phyloP scores from a whole-genome alignment of 805 yeast genomes.

The Isabelozyma gotoi region DNA sequence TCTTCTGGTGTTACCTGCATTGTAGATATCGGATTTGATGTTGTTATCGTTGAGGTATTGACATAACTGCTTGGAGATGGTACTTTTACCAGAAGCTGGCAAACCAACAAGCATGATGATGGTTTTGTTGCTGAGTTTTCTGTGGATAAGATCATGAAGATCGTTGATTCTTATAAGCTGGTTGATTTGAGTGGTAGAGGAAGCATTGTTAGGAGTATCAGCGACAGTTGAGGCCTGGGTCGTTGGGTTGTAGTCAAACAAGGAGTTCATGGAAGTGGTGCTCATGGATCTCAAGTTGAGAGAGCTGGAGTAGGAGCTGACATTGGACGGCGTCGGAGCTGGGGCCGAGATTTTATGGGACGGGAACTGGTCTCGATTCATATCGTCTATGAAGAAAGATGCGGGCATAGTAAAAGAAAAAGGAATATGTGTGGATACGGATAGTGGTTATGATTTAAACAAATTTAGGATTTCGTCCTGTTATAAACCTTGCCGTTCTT shows the following conservation, averaged over 20 bases:
- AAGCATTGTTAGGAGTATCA: neutral
- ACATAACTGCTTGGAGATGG: conserved; percentile 33
- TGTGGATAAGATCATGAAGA: neutral
- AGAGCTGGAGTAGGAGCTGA: neutral
- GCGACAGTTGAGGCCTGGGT: conserved; percentile 1
- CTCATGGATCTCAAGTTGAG: neutral
- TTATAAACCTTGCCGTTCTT: neutral
- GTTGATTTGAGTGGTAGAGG: neutral
- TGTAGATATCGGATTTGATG: conserved; percentile 33
- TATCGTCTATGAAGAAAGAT: neutral
- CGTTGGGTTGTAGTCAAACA: conserved; percentile 20
- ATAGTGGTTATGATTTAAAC: no score
- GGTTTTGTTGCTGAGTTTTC: conserved; percentile 5
- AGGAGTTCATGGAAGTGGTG: conserved; percentile 25
- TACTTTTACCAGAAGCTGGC: conserved; percentile 44
- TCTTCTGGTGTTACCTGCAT: conserved; percentile 55
- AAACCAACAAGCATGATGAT: conserved; percentile 38
- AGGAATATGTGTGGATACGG: no score
- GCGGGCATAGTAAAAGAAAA: neutral
- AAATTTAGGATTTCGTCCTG: neutral
- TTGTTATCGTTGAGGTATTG: conserved; percentile 27
- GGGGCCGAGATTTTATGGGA: neutral
- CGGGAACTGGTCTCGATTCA: neutral
- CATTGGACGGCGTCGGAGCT: neutral
- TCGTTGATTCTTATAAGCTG: neutral